phyloP scores from a whole-genome alignment of 2,329 filamentous ascomycete genomes.

The Colletotrichum sp. region DNA sequence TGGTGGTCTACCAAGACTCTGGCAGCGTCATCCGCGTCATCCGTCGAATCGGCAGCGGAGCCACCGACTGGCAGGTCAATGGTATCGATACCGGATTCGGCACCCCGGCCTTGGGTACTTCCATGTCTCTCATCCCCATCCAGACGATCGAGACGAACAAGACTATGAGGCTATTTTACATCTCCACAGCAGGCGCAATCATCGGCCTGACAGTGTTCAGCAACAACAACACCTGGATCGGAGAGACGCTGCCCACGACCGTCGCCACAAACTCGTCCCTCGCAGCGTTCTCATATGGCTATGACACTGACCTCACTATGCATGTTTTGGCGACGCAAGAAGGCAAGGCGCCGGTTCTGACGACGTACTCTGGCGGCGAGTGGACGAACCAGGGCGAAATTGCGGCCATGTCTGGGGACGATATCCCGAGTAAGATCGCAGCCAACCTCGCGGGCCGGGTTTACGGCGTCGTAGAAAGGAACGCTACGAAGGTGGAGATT shows the following conservation, averaged over 20 bases:
- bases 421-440: conserved; percentile 6
- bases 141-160: background rate
- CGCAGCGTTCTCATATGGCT: conserved; percentile 13
- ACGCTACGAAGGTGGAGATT: background rate
- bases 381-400: conserved; percentile 5
- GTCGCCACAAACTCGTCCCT: background rate
- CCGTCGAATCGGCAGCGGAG: background rate
- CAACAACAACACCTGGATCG: background rate
- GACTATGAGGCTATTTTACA: conserved; percentile 12
- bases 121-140: conserved; percentile 9
- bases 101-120: background rate
- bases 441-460: conserved; percentile 16
- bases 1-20: conserved; percentile 16
- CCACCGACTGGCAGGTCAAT: conserved; percentile 2
- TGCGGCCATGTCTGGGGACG: conserved; percentile 1
- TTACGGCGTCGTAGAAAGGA: conserved; percentile 12
- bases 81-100: conserved; percentile 3
- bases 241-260: conserved; percentile 1
- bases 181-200: background rate
- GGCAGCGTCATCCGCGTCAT: conserved; percentile 1
- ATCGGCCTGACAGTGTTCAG: background rate
- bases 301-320: conserved; percentile 12
- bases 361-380: background rate
- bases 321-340: conserved; percentile 6
- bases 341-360: background rate